Conservation (phyloP, 768 basidiomycete genomes). For the Kwoniella botswanensis region DNA sequence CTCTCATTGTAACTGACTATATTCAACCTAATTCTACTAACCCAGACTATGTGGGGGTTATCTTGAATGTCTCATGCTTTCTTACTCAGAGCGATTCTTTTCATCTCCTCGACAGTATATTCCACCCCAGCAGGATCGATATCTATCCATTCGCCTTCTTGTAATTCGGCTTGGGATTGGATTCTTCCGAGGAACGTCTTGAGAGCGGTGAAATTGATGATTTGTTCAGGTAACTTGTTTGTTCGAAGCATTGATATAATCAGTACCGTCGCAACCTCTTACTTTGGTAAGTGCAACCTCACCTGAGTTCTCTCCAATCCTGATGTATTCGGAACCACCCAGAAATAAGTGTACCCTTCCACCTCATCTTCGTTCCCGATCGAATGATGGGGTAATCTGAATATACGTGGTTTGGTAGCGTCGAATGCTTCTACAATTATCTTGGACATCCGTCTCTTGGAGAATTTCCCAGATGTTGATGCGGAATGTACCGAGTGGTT, state of each 20-base stretch:
- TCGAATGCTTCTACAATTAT: conserved; percentile 29
- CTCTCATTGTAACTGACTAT: too few species aligned
- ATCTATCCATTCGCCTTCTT: conserved; percentile 21
- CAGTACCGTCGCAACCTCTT: conserved; percentile 1
- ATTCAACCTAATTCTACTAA: too few species aligned
- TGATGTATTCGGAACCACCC: conserved; percentile 76
- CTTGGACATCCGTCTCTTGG: conserved; percentile 3
- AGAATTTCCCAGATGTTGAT: conserved; percentile 5
- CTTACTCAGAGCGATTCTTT: not conserved
- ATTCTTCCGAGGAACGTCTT: conserved; percentile 23
- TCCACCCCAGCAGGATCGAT: conserved; percentile 28
- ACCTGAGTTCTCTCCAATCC: conserved; percentile 76
- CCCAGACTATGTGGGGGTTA: too few species aligned
- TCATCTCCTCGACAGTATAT: conserved; percentile 30
- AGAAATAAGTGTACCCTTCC: conserved; percentile 70
- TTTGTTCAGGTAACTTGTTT: conserved; percentile 40
- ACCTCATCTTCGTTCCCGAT: not conserved
- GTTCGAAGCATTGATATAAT: conserved; percentile 2
- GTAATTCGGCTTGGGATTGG: not conserved
- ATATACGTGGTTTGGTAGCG: conserved; percentile 40
- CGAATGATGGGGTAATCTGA: conserved; percentile 26
- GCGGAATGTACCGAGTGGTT: not conserved
- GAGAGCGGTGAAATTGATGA: conserved; percentile 33
- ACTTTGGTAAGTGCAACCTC: conserved; percentile 27
- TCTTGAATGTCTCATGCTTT: not conserved